Percentiles rank a stretch among this genome's conserved stretches.
Evolutionary conservation across 2,329 filamentous ascomycete species (phyloP).

Genomic region (Penicillium polonicum): DNA sequence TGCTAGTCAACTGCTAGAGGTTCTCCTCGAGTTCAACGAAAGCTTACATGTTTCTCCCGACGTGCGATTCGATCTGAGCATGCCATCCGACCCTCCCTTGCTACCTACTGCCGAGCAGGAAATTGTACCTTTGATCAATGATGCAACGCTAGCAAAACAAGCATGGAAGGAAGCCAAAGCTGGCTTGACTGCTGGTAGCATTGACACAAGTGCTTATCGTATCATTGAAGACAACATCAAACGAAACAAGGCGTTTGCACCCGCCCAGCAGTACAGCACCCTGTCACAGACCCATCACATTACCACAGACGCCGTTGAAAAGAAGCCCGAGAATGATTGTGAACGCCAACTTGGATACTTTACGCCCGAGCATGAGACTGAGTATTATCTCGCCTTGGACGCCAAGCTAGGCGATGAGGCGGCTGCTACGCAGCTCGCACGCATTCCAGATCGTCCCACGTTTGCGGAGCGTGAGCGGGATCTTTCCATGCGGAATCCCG

Average conservation of each 20-base stretch:
- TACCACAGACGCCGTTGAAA: constrained; percentile 13
- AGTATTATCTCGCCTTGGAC: constrained; percentile 44
- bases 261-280: constrained; percentile 34
- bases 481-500: constrained; percentile 70
- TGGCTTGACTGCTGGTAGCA: constrained; percentile 37
- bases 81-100: constrained; percentile 44
- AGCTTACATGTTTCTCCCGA: constrained; percentile 72
- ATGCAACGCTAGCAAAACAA: constrained; percentile 34
- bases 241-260: constrained; percentile 41
- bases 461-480: constrained; percentile 57
- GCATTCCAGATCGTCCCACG: constrained; percentile 35
- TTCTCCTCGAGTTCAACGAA: constrained; percentile 87
- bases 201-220: constrained; percentile 38
- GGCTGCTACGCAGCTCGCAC: constrained; percentile 54
- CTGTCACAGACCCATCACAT: constrained; percentile 36
- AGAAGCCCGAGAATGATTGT: constrained; percentile 21
- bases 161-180: constrained; percentile 42
- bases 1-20: constrained; percentile 76
- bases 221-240: constrained; percentile 42
- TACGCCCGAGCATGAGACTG: constrained; percentile 45
- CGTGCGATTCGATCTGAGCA: constrained; percentile 70
- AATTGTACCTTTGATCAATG: constrained; percentile 33
- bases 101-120: constrained; percentile 48
- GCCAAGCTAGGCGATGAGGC: constrained; percentile 41
- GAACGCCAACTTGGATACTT: constrained; percentile 45